Evolutionary conservation across 2,329 filamentous ascomycete species (phyloP), one percentile per base, ranked within the genome.

Genomic region (Sporothrix sp.): DNA sequence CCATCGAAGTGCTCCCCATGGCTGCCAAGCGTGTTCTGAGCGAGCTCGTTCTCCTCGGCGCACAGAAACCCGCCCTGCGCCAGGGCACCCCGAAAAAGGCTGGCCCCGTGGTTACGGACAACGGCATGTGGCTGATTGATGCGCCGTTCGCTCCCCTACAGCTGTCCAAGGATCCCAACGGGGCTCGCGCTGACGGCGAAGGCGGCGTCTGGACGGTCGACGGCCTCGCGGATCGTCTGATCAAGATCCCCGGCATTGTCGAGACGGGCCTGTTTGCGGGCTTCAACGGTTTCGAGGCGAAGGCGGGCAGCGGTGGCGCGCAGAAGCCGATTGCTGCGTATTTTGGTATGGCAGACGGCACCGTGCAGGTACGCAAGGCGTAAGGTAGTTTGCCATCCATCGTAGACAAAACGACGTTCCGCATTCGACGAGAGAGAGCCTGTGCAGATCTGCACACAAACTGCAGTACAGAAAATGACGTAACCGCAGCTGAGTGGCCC

Each of bases 251-350:
- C 1, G 93, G 93, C 45, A 87, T 98, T 8, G 73, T 96, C 48
- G 93, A 95, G 63, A 90, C 94, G 25, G 93, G 93, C 13, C 75
- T 98, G 40, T 98, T 98, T 71, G 79, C 82, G 37, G 91, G 91
- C 3, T 64, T 82, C 60, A 90, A 91, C 54, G 91, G 91, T 0
- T 71, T 79, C 14, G 74, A 94, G 65, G 78, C 76, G 37, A 74
- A 80, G 57, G 48, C 52, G 10, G 68, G 74, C 61, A 71, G 75
- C 49, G 68, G 80, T 43, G 84, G 85, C 43, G 89, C 87, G 1
- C 88, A 96, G 70, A 95, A 91, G 70, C 93, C 93, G 0, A 77
- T 96, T 11, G 89, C 89, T 25, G 90, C 88, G 21, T 98, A 97
- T 70, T 98, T 97, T 68, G 93, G 93, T 32, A 86, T 93, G 80